Evolutionary conservation across 2,329 filamentous ascomycete genomes (phyloP), one percentile per base, ranked within the genome.

Genomic region (Plenodomus biglobosus): DNA sequence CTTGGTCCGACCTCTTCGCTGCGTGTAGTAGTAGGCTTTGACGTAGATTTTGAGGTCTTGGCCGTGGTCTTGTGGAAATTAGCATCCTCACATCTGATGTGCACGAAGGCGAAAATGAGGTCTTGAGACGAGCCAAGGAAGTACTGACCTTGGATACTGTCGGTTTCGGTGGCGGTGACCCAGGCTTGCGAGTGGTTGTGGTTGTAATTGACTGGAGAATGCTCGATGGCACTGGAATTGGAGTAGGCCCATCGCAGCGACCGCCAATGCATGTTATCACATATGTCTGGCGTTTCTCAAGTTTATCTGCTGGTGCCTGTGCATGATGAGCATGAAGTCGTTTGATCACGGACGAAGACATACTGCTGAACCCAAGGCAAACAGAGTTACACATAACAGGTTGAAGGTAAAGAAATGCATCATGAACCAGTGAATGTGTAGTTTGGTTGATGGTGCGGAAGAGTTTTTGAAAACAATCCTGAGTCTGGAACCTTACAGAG

Each of bases 261-360:
- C 42, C 40, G 8, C 60, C 60, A n/a, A 65, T 55, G 39, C 65
- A 67, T 16, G 64, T 66, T 8, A 65, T 61, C 3, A 59, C 62
- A 40, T 52, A 67, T 11, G 62, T 66, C 48, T 67, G 64, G 4
- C 59, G 59, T n/a, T 55, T 53, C 18, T 58, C 60, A 0, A 62
- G 42, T 8, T 56, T 44, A 18, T 54, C 44, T 20, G 55, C 59
- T 40, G 59, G 65, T 15, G 45, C 58, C 64, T 64, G 22, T 15
- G 1, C 0, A 13, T 4, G 16, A 19, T 55, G 22, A 48, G 45
- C 40, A 44, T 24, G 32, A 19, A 16, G 8, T 8, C 8, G 5
- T 2, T 17, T 8, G 6, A 15, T 21, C 10, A 8, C 17, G 2
- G 8, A 3, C 32, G 20, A 34, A 17, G 24, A 46, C 57, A 8